phyloP scores from a whole-genome alignment of 805 yeast species.

The baker's yeast (Saccharomyces cerevisiae) region DNA sequence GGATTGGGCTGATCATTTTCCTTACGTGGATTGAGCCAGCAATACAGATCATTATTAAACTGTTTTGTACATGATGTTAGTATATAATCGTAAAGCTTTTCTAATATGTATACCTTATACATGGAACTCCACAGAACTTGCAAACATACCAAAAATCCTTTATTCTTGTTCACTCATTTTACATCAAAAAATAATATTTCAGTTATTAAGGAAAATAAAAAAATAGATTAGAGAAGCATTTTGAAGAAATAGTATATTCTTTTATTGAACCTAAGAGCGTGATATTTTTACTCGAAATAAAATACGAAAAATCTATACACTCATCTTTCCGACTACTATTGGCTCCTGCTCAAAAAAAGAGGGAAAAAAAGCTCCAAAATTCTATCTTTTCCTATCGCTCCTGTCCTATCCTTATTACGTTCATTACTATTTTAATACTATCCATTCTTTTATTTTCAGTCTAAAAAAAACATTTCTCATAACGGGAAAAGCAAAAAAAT shows the following conservation, averaged over 20 bases:
- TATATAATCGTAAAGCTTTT: neutral
- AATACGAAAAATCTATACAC: neutral
- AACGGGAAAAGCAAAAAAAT: conserved; percentile 1
- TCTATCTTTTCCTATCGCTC: neutral
- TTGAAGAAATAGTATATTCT: neutral
- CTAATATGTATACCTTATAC: neutral
- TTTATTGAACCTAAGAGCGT: neutral
- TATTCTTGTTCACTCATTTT: neutral
- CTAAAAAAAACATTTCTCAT: neutral
- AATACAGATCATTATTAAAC: neutral
- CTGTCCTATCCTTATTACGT: neutral
- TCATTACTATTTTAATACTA: neutral
- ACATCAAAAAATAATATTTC: neutral
- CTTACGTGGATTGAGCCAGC: neutral
- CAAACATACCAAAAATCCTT: neutral
- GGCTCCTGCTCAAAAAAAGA: neutral
- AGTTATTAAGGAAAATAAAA: neutral
- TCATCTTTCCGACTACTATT: neutral
- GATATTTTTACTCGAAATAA: neutral
- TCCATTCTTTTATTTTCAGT: neutral
- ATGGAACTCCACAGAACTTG: neutral
- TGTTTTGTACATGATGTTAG: neutral
- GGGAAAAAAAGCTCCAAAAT: neutral
- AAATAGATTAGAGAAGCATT: neutral
- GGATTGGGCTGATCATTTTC: neutral